Evolutionary conservation across 2,329 filamentous ascomycete genomes (phyloP).

Genomic region (Phyllosticta citribraziliensis): DNA sequence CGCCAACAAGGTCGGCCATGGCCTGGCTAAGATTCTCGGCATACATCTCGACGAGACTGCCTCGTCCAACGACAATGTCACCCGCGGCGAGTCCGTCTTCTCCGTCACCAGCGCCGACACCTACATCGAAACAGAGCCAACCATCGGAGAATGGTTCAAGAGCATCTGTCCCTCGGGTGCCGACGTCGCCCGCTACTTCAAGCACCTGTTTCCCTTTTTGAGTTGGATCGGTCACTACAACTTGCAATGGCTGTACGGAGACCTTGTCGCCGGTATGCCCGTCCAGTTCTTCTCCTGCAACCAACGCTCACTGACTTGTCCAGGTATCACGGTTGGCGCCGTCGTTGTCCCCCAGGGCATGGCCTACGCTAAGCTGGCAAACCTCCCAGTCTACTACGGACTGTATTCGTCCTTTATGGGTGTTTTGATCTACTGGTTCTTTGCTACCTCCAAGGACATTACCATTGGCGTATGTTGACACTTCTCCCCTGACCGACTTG

Average conservation of each 20-base stretch:
- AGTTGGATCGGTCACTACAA: slow-evolving; percentile 91
- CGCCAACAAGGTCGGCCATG: slow-evolving; percentile 54
- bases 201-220: slow-evolving; percentile 74
- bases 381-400: slow-evolving; percentile 71
- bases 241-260: slow-evolving; percentile 75
- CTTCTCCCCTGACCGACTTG: not conserved
- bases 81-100: slow-evolving; percentile 68
- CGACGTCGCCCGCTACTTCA: slow-evolving; percentile 51
- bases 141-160: slow-evolving; percentile 59
- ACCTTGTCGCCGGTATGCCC: slow-evolving; percentile 81
- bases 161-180: slow-evolving; percentile 50
- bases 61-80: slow-evolving; percentile 52
- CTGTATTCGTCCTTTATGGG: slow-evolving; percentile 96
- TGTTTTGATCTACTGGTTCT: slow-evolving; percentile 92
- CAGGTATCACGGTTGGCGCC: slow-evolving; percentile 60
- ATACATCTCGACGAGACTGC: slow-evolving; percentile 71
- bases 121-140: slow-evolving; percentile 77
- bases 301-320: slow-evolving; percentile 1
- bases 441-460: slow-evolving; percentile 96
- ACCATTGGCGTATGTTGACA: slow-evolving; percentile 73
- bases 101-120: slow-evolving; percentile 63
- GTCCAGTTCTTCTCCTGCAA: slow-evolving; percentile 47
- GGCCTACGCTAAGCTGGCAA: slow-evolving; percentile 82
- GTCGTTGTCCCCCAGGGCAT: slow-evolving; percentile 94
- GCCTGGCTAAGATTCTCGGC: slow-evolving; percentile 66